Percentiles rank a stretch among this genome's conserved stretches.
Evolutionary conservation across 2,329 filamentous ascomycete species (phyloP).

Genomic region (Ustulina deusta): DNA sequence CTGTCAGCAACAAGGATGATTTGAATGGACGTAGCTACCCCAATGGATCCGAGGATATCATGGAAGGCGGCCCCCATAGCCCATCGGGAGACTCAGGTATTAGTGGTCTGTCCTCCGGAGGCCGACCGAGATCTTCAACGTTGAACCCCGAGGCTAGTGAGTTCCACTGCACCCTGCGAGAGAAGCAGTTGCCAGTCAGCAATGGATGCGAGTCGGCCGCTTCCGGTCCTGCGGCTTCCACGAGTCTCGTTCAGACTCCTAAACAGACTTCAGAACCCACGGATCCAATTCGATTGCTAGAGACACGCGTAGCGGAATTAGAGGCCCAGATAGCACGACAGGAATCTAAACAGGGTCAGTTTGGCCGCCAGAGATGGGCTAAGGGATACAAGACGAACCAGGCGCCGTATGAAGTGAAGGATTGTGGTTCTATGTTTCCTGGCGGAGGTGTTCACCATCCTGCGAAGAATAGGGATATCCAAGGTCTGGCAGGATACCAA

Average conservation of each 20-base stretch:
- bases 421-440: not conserved
- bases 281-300: conserved; percentile 31
- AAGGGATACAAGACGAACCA: conserved; percentile 20
- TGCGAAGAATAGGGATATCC: conserved; percentile 18
- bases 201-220: not conserved
- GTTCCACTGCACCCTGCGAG: conserved; percentile 35
- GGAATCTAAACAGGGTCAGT: conserved; percentile 8
- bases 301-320: conserved; percentile 37
- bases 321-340: conserved; percentile 35
- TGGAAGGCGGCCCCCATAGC: conserved; percentile 12
- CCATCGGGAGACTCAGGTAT: conserved; percentile 39
- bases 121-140: conserved; percentile 30
- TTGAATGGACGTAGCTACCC: not conserved
- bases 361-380: conserved; percentile 10
- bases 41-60: not conserved
- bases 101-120: conserved; percentile 33
- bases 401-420: not conserved
- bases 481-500: conserved; percentile 19
- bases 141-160: conserved; percentile 48
- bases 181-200: conserved; percentile 17
- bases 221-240: not conserved
- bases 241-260: not conserved
- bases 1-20: conserved; percentile 26
- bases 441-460: conserved; percentile 10
- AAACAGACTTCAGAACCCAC: not conserved